Conservation (phyloP, 73 alveolate genomes). For the Tetrahymena malaccensis region DNA sequence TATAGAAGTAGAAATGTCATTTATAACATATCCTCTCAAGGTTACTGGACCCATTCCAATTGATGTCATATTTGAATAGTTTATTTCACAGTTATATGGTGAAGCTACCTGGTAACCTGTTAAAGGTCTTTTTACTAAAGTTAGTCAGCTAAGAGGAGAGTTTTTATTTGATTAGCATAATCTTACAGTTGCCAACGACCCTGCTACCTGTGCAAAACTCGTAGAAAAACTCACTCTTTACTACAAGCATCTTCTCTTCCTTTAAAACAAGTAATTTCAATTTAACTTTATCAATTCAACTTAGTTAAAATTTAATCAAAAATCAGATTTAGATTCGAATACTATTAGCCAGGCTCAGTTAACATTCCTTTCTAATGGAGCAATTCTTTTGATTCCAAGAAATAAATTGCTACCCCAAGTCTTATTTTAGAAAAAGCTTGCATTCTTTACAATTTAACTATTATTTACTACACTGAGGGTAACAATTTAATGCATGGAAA, state of each 20-base stretch:
- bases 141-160: background rate
- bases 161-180: background rate
- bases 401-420: background rate
- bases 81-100: background rate
- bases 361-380: background rate
- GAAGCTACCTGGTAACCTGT: background rate
- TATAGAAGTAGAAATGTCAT: background rate
- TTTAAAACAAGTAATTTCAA: background rate
- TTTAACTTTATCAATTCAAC: background rate
- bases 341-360: background rate
- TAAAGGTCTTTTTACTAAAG: background rate
- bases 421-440: background rate
- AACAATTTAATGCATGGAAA: background rate
- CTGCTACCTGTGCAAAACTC: background rate
- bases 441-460: background rate
- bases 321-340: background rate
- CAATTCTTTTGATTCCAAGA: background rate
- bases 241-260: background rate
- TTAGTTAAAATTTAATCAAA: background rate
- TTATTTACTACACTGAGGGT: background rate
- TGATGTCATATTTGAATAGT: background rate
- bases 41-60: background rate
- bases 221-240: background rate
- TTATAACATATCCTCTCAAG: background rate
- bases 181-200: background rate